Base-by-base conservation (phyloP, 2,329 filamentous ascomycete species). In the Xylariaceae sp. region DNA sequence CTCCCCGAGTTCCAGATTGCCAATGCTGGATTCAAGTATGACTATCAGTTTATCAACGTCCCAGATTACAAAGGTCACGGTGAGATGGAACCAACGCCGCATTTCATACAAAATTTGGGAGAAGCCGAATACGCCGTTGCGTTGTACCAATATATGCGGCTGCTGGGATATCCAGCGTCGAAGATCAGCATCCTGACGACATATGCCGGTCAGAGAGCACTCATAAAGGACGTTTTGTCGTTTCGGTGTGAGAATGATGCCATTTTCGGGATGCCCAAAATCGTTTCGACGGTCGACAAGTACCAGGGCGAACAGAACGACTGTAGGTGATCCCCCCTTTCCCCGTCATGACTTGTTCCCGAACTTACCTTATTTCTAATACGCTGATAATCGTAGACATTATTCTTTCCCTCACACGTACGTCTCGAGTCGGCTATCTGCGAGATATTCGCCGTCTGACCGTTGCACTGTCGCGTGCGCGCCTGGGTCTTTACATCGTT, bases 231-330 rank as follows among this genome's bases (percentile, higher is more conserved):
- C 68, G 90, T 99, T 3, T 72, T 99, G 45, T 75, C 73, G 12
- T 89, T 95, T 65, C 81, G 94, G 51, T 99, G 94, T 68, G 86
- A 84, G 35, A 86, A 82, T 60, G 95, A 90, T 61, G 74, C 84
- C 2, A 74, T 97, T 17, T 99, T 99, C 70, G 91, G 92, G 9
- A 73, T 96, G 68, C 94, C 94, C 15, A 87, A 86, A 68, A 86
- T 87, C 46, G 89, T 99, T 27, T 91, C 89, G 3, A 99, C 95
- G 5, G 92, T 99, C 55, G 94, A 99, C 73, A 96, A 96, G 68
- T 99, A 97, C 64, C 94, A 99, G 73, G 95, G 94, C 67, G 94
- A 99, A 75, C 94, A 99, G 71, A 99, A 99, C 70, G 94, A 99
- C 65, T 97, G 89, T 94, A 78, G 78, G 87, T 82, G 48, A 18